These are phyloP conservation scores for Hydnomerulius pinastri DNA, from an alignment of 768 basidiomycete species.

Conservation along the genomic window DNA sequence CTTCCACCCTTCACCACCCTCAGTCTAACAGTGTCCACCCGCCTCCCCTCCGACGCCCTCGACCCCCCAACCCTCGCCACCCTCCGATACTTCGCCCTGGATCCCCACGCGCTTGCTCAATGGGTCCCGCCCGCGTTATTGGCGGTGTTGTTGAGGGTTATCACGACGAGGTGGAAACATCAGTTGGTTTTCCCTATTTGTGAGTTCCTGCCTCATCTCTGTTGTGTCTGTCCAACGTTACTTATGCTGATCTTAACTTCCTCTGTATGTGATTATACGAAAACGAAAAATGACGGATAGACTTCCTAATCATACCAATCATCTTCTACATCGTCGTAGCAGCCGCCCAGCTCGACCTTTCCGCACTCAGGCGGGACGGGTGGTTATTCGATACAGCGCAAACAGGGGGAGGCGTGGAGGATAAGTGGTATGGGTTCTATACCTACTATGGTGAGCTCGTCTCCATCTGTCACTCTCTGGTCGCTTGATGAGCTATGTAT, in stretches of 20 bases:
- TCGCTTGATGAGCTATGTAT: neutral
- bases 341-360: slow-evolving; percentile 61
- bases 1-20: neutral
- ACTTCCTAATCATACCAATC: slow-evolving; percentile 78
- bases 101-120: slow-evolving; percentile 60
- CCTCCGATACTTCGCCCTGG: slow-evolving; percentile 67
- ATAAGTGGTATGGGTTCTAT: slow-evolving; percentile 85
- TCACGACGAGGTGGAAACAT: slow-evolving; percentile 80
- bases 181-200: slow-evolving; percentile 91
- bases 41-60: slow-evolving; percentile 79
- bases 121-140: slow-evolving; percentile 82
- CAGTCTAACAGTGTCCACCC: slow-evolving; percentile 83
- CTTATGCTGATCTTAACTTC: neutral
- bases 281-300: no score
- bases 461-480: neutral
- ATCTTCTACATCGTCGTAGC: slow-evolving; percentile 83
- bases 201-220: slow-evolving; percentile 42
- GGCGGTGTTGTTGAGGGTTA: slow-evolving; percentile 74
- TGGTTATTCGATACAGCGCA: slow-evolving; percentile 80
- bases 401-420: slow-evolving; percentile 29
- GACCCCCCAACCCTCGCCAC: slow-evolving; percentile 60
- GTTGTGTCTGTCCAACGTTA: no score
- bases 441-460: slow-evolving; percentile 71
- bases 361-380: slow-evolving; percentile 57
- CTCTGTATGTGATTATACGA: no score